Base-by-base conservation (phyloP, 768 basidiomycete genomes). In the Serendipita sp. region DNA sequence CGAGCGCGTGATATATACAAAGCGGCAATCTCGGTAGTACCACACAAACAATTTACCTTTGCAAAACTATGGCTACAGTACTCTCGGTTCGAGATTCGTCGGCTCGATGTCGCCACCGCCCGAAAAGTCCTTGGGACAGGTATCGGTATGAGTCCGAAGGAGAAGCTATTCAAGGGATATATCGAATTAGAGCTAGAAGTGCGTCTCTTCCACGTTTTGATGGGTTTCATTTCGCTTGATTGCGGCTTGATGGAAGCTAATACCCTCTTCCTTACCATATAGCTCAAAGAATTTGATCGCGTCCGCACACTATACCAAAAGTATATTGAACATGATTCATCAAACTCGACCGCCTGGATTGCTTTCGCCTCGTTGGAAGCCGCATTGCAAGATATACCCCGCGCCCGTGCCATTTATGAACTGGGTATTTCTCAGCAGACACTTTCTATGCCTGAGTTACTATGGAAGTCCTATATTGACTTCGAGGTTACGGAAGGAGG, bases 11-110 rank as follows among this genome's bases (percentile, higher is more conserved):
- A 97, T 70, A 87, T 99, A 37, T 98, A 93, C 75, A 87, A 92
- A 73, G 93, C 92, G 0, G 91, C 87, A 3, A 75, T 95, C 63
- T 81, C 81, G 66, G 84, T 98, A 28, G 86, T 97, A 2, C 96
- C 96, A 0, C 95, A 99, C 74, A 95, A 95, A 71, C 83, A 86
- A 66, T 99, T 99, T 74, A 97, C 96, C 0, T 99, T 99, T 69
- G 90, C 96, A 2, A 99, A 99, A 75, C 76, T 98, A 10, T 99
- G 96, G 96, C 74, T 89, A 18, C 81, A 89, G 77, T 95, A 87
- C 68, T 92, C 95, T 3, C 84, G 87, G 68, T 98, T 98, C 69
- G 96, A 98, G 74, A 76, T 96, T 5, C 83, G 96, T 51, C 82
- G 83, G 63, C 77, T 94, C 38, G 86, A 96, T 66, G 75, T 99